A percentile compares a stretch with the other conserved stretches of the same genome.
These are phyloP conservation scores for Ogataea degrootiae DNA, from an alignment of 805 yeast genomes.

Conservation along the genomic window DNA sequence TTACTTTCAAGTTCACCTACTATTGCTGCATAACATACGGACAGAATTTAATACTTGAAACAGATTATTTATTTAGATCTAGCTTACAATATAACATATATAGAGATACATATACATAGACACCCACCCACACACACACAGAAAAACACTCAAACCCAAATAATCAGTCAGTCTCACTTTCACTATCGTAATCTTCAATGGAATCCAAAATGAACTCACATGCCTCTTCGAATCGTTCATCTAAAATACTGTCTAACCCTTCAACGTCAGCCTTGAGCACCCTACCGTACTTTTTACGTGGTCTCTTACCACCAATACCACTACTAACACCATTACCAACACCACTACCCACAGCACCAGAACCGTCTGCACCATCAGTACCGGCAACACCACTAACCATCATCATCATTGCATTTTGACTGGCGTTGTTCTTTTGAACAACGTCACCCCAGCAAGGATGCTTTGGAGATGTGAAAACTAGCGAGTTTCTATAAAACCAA, in stretches of 20 bases:
- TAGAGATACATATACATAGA: too few species aligned
- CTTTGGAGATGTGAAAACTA: conserved; percentile 68
- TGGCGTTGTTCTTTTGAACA: conserved; percentile 22
- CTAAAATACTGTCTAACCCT: conserved; percentile 70
- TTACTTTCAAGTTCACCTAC: too few species aligned
- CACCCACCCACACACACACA: too few species aligned
- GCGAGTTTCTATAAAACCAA: conserved; percentile 85
- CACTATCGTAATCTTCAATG: conserved; percentile 59
- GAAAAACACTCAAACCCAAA: not conserved
- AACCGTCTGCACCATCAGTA: not conserved
- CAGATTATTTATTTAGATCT: too few species aligned
- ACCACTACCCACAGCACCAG: not conserved
- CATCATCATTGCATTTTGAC: not conserved
- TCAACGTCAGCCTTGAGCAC: conserved; percentile 71
- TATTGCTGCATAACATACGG: too few species aligned
- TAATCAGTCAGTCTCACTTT: conserved; percentile 8
- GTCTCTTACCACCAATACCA: conserved; percentile 46
- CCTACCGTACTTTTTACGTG: conserved; percentile 88
- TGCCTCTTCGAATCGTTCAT: conserved; percentile 81
- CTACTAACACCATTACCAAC: conserved; percentile 15
- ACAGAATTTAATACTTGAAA: too few species aligned
- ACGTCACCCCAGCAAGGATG: conserved; percentile 76
- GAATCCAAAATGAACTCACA: conserved; percentile 79
- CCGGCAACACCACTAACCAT: not conserved
- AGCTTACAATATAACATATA: too few species aligned